Evolutionary conservation across 2,329 filamentous ascomycete species (phyloP).

Genomic region (Ceratocystis harringtonii): DNA sequence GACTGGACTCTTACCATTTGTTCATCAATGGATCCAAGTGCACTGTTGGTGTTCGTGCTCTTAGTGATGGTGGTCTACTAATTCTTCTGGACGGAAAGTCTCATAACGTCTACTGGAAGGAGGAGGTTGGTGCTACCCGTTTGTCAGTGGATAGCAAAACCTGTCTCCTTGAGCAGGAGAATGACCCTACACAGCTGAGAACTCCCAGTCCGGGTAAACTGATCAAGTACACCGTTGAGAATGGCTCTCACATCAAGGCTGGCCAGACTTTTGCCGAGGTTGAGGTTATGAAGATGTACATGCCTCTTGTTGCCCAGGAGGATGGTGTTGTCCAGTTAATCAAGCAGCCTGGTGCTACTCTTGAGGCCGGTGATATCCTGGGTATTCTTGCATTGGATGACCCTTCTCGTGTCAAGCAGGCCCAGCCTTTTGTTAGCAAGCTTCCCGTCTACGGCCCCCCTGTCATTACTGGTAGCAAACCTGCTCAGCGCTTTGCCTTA

Average conservation of each 20-base stretch:
- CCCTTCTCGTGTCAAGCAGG: constrained; percentile 90
- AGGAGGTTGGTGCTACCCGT: constrained; percentile 90
- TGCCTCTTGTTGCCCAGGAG: constrained; percentile 89
- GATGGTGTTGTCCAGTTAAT: constrained; percentile 95
- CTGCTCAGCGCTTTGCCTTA: constrained; percentile 70
- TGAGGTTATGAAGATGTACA: constrained; percentile 99
- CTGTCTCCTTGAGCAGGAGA: constrained; percentile 93
- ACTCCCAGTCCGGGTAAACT: constrained; percentile 94
- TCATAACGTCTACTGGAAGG: constrained; percentile 99
- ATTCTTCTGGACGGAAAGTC: constrained; percentile 82
- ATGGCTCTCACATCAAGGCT: constrained; percentile 80
- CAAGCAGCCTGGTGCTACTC: constrained; percentile 95
- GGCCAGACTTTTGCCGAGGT: constrained; percentile 92
- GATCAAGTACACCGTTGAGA: constrained; percentile 94
- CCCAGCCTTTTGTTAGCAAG: constrained; percentile 81
- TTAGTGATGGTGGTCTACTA: constrained; percentile 86
- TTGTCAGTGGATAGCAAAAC: constrained; percentile 97
- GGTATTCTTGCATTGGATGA: constrained; percentile 92
- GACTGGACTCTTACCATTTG: constrained; percentile 83
- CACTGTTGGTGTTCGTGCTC: constrained; percentile 76
- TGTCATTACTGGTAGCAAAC: constrained; percentile 78
- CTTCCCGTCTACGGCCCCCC: constrained; percentile 77
- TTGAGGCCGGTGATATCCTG: constrained; percentile 96
- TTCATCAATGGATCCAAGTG: constrained; percentile 99
- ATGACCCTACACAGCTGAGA: constrained; percentile 91